Base-by-base conservation (phyloP, 257 asterid species). In the Nicotiana attenuata region DNA sequence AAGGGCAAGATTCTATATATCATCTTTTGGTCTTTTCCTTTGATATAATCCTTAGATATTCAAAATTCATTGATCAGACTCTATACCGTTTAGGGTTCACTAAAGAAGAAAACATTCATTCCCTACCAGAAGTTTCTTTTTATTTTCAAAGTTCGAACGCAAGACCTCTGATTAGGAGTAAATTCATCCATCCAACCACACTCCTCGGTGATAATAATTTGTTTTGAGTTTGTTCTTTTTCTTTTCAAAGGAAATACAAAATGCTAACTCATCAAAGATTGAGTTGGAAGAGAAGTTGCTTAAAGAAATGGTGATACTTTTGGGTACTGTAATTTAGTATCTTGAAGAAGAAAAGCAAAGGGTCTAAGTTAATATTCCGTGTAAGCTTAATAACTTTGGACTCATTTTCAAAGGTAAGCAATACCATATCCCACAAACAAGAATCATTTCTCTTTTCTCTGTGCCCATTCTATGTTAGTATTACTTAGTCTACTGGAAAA, bases 401-500 rank as follows among this genome's bases (percentile, higher is more conserved):
- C 88, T 59, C 91, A 38, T 82, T 86, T 85, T 84, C 87, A 76
- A 85, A 89, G 89, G 79, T 68, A 90, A 88, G 91, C 77, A 85
- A 88, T 85, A 83, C 9, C 82, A 65, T 35, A 47, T 82, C 68
- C 85, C 77, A 17, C 59, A 78, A 76, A 52, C 82, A 80, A 85
- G 84, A 88, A 83, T 84, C 80, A 45, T 17, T 83, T 75, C 83
- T 59, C 78, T 60, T 69, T 68, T 11, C 19, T 61, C 45, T 85
- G 10, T 28, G 26, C 24, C 17, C 29, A 28, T 28, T 28, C 2
- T 28, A 28, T 28, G 29, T 28, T 28, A 26, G 3, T 28, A 1
- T 24, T 61, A 15, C 82, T 82, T 76, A 17, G 55, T 50, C 61
- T 24, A 28, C 2, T 77, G 82, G 66, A 66, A 56, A 81, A 52